Conservation (phyloP, 371 early-diverging fungal species). For the Rhizopus arrhizus region DNA sequence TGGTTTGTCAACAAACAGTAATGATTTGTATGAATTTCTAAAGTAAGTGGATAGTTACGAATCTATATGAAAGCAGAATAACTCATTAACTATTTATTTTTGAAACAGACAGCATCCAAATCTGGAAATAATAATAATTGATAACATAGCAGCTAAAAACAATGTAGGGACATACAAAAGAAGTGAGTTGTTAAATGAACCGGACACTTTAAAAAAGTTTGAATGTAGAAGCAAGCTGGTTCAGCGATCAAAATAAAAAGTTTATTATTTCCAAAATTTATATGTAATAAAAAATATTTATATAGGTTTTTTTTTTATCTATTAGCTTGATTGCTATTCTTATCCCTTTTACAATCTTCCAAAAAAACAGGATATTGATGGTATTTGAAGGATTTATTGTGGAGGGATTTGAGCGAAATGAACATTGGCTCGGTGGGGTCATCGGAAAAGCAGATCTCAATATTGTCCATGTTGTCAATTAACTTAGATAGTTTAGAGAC, state of each 20-base stretch:
- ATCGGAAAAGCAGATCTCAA: conserved; percentile 11
- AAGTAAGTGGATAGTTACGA: too few species aligned
- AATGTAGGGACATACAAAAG: conserved; percentile 10
- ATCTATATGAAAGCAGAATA: conserved; percentile 18
- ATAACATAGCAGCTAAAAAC: conserved; percentile 18
- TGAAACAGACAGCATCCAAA: conserved; percentile 26
- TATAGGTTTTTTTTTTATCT: conserved; percentile 1
- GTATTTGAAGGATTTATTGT: conserved; percentile 2
- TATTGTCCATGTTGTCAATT: conserved; percentile 14
- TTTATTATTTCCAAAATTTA: conserved; percentile 11
- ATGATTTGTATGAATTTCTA: too few species aligned
- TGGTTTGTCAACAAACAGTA: too few species aligned
- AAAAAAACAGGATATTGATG: conserved; percentile 11
- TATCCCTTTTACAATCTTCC: background rate
- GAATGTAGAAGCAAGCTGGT: conserved; percentile 15
- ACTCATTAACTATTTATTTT: conserved; percentile 10
- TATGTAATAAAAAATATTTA: background rate
- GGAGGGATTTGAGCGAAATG: conserved; percentile 3
- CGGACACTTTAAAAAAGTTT: conserved; percentile 23
- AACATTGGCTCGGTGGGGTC: conserved; percentile 14
- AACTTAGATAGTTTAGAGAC: conserved; percentile 12
- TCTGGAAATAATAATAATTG: conserved; percentile 24
- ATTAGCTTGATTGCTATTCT: conserved; percentile 2
- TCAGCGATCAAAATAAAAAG: conserved; percentile 7
- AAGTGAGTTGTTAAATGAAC: conserved; percentile 20